Evolutionary conservation across 2,329 filamentous ascomycete species (phyloP).

Genomic region (Nemania bipapillata): DNA sequence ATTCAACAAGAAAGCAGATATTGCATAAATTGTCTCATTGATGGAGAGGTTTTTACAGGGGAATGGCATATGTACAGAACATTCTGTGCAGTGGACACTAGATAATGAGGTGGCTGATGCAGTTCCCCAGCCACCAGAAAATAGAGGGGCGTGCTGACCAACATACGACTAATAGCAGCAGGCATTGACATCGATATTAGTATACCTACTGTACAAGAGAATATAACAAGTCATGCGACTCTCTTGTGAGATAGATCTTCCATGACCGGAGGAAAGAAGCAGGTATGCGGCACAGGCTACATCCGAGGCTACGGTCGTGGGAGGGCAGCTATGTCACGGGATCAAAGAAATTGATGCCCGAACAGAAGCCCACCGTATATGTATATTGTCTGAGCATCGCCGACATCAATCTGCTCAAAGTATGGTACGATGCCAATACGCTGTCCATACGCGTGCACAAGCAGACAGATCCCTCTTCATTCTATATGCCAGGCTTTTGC

Average conservation of each 20-base stretch:
- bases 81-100: neutral
- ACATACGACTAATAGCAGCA: constrained; percentile 36
- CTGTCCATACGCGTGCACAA: constrained; percentile 17
- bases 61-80: neutral
- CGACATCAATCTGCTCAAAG: constrained; percentile 14
- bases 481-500: neutral
- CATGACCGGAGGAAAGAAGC: constrained; percentile 27
- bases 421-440: constrained; percentile 22
- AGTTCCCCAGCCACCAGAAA: constrained; percentile 36
- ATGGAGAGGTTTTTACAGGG: no score
- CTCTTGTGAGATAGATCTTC: constrained; percentile 26
- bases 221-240: constrained; percentile 36
- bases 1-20: neutral
- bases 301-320: constrained; percentile 31
- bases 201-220: constrained; percentile 29
- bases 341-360: constrained; percentile 33
- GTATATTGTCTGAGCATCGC: constrained; percentile 27
- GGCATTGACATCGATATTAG: constrained; percentile 37
- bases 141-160: constrained; percentile 36
- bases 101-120: constrained; percentile 33
- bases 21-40: no score
- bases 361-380: constrained; percentile 29
- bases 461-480: neutral
- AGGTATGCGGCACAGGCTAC: constrained; percentile 31
- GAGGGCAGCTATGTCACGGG: constrained; percentile 33